A percentile compares a stretch with the other conserved stretches of the same genome.
Conservation (phyloP, 192 early-diverging fungal species). For the Podila clonocystis region DNA sequence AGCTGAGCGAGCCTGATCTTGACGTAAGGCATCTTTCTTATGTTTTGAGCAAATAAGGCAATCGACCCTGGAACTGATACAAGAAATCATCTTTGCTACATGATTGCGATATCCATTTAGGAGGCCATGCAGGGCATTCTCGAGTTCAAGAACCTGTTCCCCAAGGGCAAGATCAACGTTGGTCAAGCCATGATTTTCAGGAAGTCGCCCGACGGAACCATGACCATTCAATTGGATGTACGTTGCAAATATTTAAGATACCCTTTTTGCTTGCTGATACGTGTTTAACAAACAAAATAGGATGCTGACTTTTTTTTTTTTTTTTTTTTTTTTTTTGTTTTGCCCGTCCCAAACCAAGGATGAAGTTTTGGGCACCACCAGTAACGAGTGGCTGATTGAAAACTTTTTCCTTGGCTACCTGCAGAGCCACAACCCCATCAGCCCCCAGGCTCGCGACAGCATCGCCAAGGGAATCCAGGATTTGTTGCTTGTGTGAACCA, state of each 20-base stretch:
- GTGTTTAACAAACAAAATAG: neutral
- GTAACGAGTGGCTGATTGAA: slow-evolving; percentile 60
- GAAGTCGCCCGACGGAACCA: slow-evolving; percentile 41
- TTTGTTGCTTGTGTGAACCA: slow-evolving; percentile 31
- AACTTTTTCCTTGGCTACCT: slow-evolving; percentile 64
- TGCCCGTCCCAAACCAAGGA: slow-evolving; percentile 40
- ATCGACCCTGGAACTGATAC: neutral
- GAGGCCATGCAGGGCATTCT: slow-evolving; percentile 59
- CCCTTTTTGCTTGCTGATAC: neutral
- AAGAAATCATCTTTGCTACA: neutral
- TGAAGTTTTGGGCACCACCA: slow-evolving; percentile 52
- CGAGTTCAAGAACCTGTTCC: slow-evolving; percentile 62
- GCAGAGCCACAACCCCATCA: slow-evolving; percentile 54
- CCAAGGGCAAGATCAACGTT: slow-evolving; percentile 56
- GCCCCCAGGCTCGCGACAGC: slow-evolving; percentile 49
- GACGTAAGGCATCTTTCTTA: slow-evolving; percentile 14
- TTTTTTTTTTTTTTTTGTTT: neutral
- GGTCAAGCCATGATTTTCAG: slow-evolving; percentile 58
- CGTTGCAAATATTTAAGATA: slow-evolving; percentile 6
- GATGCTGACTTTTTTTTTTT: neutral
- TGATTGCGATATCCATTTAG: slow-evolving; percentile 18
- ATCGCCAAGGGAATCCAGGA: slow-evolving; percentile 40
- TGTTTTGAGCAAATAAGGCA: neutral
- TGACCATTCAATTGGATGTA: slow-evolving; percentile 57
- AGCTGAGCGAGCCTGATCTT: slow-evolving; percentile 53